These are phyloP conservation scores for Ceratobasidium sp. DNA, from an alignment of 1,284 basidiomycete genomes.

Conservation along the genomic window DNA sequence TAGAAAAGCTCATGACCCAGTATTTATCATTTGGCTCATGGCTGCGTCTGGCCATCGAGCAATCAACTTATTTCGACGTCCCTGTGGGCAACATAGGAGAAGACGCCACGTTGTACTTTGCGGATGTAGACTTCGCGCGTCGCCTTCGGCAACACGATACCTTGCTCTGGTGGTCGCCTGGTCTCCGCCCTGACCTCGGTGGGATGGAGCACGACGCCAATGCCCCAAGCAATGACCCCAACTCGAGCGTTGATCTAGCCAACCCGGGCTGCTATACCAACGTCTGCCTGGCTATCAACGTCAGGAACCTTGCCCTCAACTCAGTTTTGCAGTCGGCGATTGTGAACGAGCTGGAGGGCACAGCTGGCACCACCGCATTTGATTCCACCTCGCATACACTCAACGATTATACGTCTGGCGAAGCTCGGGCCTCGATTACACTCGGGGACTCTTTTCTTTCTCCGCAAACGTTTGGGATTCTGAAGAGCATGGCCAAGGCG, in stretches of 20 bases:
- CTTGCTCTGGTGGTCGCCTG: constrained; percentile 96
- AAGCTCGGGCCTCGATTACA: constrained; percentile 78
- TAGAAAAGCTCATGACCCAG: constrained; percentile 83
- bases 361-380: constrained; percentile 90
- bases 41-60: constrained; percentile 82
- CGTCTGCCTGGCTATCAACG: constrained; percentile 89
- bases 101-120: constrained; percentile 86
- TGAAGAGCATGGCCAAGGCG: constrained; percentile 88
- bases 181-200: constrained; percentile 91
- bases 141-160: constrained; percentile 88
- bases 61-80: constrained; percentile 92
- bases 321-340: constrained; percentile 93
- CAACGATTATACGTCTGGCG: constrained; percentile 88
- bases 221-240: constrained; percentile 63
- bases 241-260: constrained; percentile 65
- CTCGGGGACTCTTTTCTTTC: constrained; percentile 95
- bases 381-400: constrained; percentile 92
- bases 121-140: constrained; percentile 93
- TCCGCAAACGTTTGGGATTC: constrained; percentile 84
- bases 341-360: constrained; percentile 97
- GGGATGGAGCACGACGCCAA: constrained; percentile 90
- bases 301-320: constrained; percentile 94
- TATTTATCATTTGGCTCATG: constrained; percentile 84
- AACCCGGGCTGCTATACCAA: constrained; percentile 92
- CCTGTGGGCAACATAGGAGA: constrained; percentile 92